Evolutionary conservation across 306 rosid genomes (phyloP), one percentile per base, ranked within the genome.

Genomic region (Trichosanthes cucumerina): DNA sequence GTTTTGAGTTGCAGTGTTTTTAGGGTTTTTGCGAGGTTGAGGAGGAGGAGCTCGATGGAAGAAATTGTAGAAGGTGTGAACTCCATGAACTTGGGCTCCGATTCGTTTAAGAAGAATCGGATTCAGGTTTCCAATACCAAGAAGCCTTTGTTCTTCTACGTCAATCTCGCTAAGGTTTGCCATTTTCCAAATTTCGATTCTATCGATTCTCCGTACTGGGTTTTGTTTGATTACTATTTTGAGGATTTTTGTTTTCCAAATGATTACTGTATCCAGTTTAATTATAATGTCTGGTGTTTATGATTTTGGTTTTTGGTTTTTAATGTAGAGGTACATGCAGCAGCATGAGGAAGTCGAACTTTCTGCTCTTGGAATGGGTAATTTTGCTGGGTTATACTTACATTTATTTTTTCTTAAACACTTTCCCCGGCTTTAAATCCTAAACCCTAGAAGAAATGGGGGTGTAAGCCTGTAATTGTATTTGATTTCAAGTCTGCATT

Each of bases 281-380:
- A 15, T 54, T 28, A 71, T 13, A 12, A 24, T 76, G 9, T 36
- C 21, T 19, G 15, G 36, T 80, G 10, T 56, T 4, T 50, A 21
- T 78, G 34, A 21, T 62, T 31, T 12, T 24, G 56, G n/a, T 10
- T 81, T 81, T 78, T 6, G 7, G 1, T 15, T 54, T 19, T 49
- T 9, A n/a, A 50, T 62, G 65, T 82, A 83, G 89, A 86, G 86
- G 80, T 86, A 83, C 53, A 86, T 86, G 89, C 86, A 86, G 66
- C 89, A 83, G 81, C 81, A 81, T 79, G 79, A 81, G 70, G 89
- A 83, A 59, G 89, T 86, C 31, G 89, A 83, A 57, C 89, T 86
- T 57, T 86, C 89, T 36, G 86, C 89, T 39, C 81, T 86, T 11
- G 89, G 89, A 83, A 86, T 86, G 89, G 89, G 89, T 83, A 86